Evolutionary conservation across 1,284 basidiomycete genomes (phyloP), one percentile per base, ranked within the genome.

Genomic region (Moesziomyces aphidis): DNA sequence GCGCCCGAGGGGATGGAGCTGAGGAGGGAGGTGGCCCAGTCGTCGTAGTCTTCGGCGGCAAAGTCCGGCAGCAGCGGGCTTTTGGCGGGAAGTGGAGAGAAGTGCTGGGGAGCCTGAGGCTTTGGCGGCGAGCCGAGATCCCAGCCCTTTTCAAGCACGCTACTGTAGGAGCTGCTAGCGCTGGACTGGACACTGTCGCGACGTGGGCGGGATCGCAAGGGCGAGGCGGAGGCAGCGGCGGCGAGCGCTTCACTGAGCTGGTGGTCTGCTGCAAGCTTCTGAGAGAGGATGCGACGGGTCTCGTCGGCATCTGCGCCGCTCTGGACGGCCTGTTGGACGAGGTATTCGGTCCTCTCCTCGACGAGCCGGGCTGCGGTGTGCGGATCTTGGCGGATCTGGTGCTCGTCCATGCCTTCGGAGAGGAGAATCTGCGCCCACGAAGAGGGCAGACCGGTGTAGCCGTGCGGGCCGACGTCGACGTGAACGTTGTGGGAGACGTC

Each of bases 401-500:
- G 60, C 2, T 64, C 49, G 50, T 55, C 56, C 45, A 78, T 70
- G 43, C 71, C 74, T 42, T 72, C 57, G 34, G 67, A 62, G 8
- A 62, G 58, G 19, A 79, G 44, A 4, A 73, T 55, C 34, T 76
- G 61, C 0, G 78, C 78, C 78, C 78, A 80, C 2, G 74, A 77
- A 10, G 53, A 51, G 6, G 78, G 78, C 21, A 80, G 45, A 4
- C 78, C 78, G 1, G 77, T 78, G 46, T 77, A 78, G 34, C 78
- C 78, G 21, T 74, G 64, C 24, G 78, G 78, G 22, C 77, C 76
- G 23, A 80, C 50, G 28, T 80, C 77, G 43, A 80, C 78, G 54
- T 80, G 78, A 5, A 80, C 78, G 26, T 80, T 80, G 67, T 80
- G 78, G 2, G 69, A 47, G 55, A 80, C 77, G 45, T 73, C 57